Evolutionary conservation across 257 asterid species (phyloP).

Genomic region (Gentiana macrophylla): DNA sequence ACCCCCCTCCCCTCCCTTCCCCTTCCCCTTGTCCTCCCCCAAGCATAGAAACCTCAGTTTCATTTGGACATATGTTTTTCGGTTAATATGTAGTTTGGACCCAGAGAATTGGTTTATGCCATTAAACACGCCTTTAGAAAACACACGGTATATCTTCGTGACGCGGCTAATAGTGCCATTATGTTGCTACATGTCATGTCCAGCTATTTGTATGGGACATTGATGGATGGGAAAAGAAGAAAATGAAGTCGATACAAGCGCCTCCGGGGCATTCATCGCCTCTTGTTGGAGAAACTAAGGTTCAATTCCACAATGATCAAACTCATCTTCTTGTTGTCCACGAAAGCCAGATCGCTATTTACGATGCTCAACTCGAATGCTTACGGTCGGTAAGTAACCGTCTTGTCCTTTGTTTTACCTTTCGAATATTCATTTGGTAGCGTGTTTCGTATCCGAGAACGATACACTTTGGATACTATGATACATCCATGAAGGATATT

Average conservation of each 20-base stretch:
- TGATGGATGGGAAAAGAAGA: slow-evolving; percentile 94
- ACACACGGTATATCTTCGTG: no score
- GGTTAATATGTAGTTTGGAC: no score
- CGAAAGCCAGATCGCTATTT: slow-evolving; percentile 76
- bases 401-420: background rate
- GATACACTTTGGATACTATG: no score
- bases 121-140: no score
- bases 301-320: slow-evolving; percentile 83
- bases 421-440: no score
- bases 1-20: no score
- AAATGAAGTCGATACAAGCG: slow-evolving; percentile 60
- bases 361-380: slow-evolving; percentile 81
- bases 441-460: no score
- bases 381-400: slow-evolving; percentile 50
- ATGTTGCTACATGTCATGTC: slow-evolving; percentile 11
- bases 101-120: no score
- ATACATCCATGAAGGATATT: no score
- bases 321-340: slow-evolving; percentile 71
- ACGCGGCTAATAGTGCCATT: slow-evolving; percentile 4
- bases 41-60: no score
- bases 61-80: no score
- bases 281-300: slow-evolving; percentile 71
- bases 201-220: slow-evolving; percentile 81
- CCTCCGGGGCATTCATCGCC: slow-evolving; percentile 62
- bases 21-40: no score